Evolutionary conservation across 2,329 filamentous ascomycete genomes (phyloP).

Genomic region (Madurella fahalii): DNA sequence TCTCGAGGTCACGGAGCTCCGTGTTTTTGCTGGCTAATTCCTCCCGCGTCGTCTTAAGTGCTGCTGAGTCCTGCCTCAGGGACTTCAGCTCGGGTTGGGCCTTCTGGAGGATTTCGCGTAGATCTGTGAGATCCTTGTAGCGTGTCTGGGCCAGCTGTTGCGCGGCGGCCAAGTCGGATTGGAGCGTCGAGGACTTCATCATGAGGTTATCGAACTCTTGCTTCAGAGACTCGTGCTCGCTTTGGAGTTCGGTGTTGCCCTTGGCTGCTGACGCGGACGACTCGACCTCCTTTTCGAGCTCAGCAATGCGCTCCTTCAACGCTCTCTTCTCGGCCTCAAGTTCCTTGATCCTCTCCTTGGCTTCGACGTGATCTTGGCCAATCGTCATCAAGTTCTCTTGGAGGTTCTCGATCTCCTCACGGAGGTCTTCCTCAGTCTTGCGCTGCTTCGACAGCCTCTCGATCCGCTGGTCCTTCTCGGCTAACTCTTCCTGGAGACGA

Average conservation of each 20-base stretch:
- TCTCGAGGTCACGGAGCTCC: conserved; percentile 73
- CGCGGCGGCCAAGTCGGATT: conserved; percentile 80
- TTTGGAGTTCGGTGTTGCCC: conserved; percentile 52
- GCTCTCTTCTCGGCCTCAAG: conserved; percentile 65
- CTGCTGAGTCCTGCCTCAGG: conserved; percentile 70
- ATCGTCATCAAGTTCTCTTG: conserved; percentile 74
- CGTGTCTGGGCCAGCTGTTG: conserved; percentile 81
- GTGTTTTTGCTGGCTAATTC: conserved; percentile 57
- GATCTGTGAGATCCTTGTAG: conserved; percentile 81
- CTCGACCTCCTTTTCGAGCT: conserved; percentile 67
- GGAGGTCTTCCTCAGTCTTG: conserved; percentile 71
- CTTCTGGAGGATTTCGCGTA: conserved; percentile 76
- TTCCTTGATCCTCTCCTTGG: conserved; percentile 71
- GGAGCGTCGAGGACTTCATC: conserved; percentile 62
- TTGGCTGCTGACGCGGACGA: conserved; percentile 31
- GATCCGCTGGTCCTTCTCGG: conserved; percentile 69
- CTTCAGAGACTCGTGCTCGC: conserved; percentile 55
- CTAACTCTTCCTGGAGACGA: conserved; percentile 49
- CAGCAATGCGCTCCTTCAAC: conserved; percentile 59
- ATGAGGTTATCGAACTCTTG: conserved; percentile 65
- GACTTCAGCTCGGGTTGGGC: conserved; percentile 80
- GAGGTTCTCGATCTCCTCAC: conserved; percentile 81
- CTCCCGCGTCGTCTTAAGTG: conserved; percentile 70
- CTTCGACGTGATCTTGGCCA: conserved; percentile 78
- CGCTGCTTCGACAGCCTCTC: conserved; percentile 65